Base-by-base conservation (phyloP, 2,329 filamentous ascomycete genomes). In the Talaromyces sp. region DNA sequence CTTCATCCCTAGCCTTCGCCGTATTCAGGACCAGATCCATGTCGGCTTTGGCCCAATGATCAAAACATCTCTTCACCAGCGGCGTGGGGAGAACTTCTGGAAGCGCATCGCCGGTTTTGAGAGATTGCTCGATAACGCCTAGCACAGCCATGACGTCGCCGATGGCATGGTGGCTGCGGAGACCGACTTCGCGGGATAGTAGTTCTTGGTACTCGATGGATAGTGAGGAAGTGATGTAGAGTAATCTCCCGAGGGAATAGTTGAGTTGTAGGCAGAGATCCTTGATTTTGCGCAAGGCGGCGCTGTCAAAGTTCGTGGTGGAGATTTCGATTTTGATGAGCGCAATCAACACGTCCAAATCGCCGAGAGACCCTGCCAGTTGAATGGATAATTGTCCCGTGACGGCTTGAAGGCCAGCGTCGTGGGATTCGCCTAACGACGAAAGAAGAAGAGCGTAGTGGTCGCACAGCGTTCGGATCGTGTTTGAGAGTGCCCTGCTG, bases 111-210 rank as follows among this genome's bases (percentile, higher is more conserved):
- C 77, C 79, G 0, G 77, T 80, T 19, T 76, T 73, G 13, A 82
- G 64, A 1, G 77, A 68, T 52, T 80, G 78, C 51, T 80, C 77
- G 6, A 79, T 64, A 2, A 81, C 72, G 1, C 68, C 69, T 0
- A 82, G 63, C 2, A 81, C 77, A 1, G 77, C 77, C 80, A 81
- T 82, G 53, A 80, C 62, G 28, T 81, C 79, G 3, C 76, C 78
- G 9, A 82, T 75, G n/a, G 69, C 69, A 1, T 69, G 66, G 15
- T 80, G 73, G 31, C 79, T 75, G 0, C 76, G 63, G 1, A 80
- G 64, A 1, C 79, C 78, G 0, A 70, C 68, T 0, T 69, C 65
- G 0, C 62, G 67, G 0, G 71, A 67, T 0, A 82, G 68, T 0
- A 76, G 73, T 1, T 66, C 62, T 41, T 78, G 78, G 1, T 79